Evolutionary conservation across 805 yeast species (phyloP), one percentile per base, ranked within the genome.

Genomic region (Priceomyces haplophilus): DNA sequence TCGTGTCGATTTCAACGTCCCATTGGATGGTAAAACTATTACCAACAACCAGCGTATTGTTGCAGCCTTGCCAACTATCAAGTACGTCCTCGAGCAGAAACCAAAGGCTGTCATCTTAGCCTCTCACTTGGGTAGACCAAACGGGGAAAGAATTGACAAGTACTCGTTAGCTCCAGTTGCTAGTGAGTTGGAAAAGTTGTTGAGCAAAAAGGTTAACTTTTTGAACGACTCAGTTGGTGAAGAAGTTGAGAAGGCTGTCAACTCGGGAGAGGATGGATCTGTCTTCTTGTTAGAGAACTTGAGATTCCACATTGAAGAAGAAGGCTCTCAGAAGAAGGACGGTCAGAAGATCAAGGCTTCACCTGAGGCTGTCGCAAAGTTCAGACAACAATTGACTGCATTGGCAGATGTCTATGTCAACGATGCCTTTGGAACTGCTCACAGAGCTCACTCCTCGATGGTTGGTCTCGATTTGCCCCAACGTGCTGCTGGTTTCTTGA

Each of bases 21-120:
- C 95, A 67, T 82, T 93, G 59, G 98, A 93, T 65, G 98, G 97
- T 58, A 80, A 79, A 62, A 90, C 83, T 67, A 93, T 93, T 79
- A 95, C 99, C 76, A 93, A 95, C 83, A 95, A 93, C 79, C 98
- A 93, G 78, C 85, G 99, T 77, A 93, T 93, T 64, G 98, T 90
- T 61, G 99, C 99, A 67, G 99, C 99, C 56, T 75, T 95, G 61
- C 99, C 99, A 70, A 91, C 99, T 57, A 93, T 93, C 76, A 72
- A 95, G 73, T 93, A 91, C 69, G 97, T 91, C 42, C 75, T 86
- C 66, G 91, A 87, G 65, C 84, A 91, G 56, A 80, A 85, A 62
- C 96, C 99, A 65, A 88, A 85, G 79, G 88, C 82, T 54, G 83
- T 93, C 54, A 76, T 93, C 56, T 80, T 93, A 58, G 98, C 97